phyloP scores from a whole-genome alignment of 1,284 basidiomycete species.

The Puccinia hordei region DNA sequence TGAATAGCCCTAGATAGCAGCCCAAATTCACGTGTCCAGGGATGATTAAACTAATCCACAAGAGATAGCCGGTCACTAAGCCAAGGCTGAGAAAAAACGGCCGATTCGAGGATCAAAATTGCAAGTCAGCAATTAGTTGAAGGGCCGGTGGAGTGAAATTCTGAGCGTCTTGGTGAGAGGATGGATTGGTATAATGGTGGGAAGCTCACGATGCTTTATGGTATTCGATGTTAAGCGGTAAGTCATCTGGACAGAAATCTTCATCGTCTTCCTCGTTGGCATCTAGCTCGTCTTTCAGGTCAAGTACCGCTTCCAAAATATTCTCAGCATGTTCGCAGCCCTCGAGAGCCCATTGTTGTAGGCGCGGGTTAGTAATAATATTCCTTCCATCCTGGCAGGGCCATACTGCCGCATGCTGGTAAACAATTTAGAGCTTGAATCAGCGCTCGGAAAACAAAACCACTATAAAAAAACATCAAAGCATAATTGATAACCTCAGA shows the following conservation, averaged over 20 bases:
- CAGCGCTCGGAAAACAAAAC: too few species aligned
- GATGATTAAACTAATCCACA: constrained; percentile 29
- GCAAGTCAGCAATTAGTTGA: neutral
- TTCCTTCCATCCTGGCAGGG: constrained; percentile 33
- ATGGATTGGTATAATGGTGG: too few species aligned
- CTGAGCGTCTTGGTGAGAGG: neutral
- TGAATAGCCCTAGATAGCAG: neutral
- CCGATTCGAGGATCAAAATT: neutral
- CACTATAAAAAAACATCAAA: neutral
- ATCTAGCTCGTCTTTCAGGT: constrained; percentile 1
- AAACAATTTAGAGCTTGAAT: neutral
- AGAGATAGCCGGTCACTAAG: constrained; percentile 22
- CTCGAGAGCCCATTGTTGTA: constrained; percentile 10
- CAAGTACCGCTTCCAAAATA: constrained; percentile 14
- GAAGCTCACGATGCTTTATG: constrained; percentile 31
- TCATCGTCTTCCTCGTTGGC: neutral
- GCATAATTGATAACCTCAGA: neutral
- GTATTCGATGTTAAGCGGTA: constrained; percentile 28
- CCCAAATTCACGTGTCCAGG: constrained; percentile 20
- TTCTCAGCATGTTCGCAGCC: constrained; percentile 24
- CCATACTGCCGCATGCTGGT: constrained; percentile 36
- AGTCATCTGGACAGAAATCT: neutral
- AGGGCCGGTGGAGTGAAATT: neutral
- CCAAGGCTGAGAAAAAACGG: constrained; percentile 8
- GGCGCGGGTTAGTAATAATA: neutral